Conservation (phyloP, 2,329 filamentous ascomycete genomes). For the Allantophomopsis cytisporea region DNA sequence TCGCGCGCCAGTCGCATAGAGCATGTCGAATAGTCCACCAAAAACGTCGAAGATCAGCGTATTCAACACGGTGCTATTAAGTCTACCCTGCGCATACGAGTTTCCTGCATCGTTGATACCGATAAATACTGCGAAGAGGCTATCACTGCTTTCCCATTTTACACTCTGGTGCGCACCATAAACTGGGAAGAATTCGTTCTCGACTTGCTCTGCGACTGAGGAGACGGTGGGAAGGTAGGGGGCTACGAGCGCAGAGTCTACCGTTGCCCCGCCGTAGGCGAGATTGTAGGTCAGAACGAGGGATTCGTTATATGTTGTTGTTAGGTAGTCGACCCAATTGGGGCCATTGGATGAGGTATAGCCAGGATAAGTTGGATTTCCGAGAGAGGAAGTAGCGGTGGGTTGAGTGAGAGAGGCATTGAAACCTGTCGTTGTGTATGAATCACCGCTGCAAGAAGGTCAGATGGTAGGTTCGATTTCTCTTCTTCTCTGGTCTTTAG, state of each 20-base stretch:
- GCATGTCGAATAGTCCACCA: slow-evolving; percentile 22
- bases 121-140: slow-evolving; percentile 35
- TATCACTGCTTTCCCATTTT: slow-evolving; percentile 21
- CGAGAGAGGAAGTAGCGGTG: slow-evolving; percentile 21
- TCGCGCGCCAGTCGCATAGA: slow-evolving; percentile 38
- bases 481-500: not conserved
- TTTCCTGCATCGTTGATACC: slow-evolving; percentile 43
- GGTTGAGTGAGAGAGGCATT: slow-evolving; percentile 19
- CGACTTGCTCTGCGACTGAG: slow-evolving; percentile 23
- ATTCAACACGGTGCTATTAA: slow-evolving; percentile 20
- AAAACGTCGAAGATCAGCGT: slow-evolving; percentile 28
- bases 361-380: slow-evolving; percentile 25
- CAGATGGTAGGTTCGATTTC: not conserved
- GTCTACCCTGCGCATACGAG: slow-evolving; percentile 22
- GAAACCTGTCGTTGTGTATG: slow-evolving; percentile 24
- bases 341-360: slow-evolving; percentile 30
- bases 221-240: slow-evolving; percentile 21
- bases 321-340: slow-evolving; percentile 40
- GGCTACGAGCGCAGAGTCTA: slow-evolving; percentile 21
- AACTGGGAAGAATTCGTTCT: slow-evolving; percentile 25
- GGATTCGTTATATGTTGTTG: slow-evolving; percentile 27
- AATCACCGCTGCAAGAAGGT: slow-evolving; percentile 20
- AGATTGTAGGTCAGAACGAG: slow-evolving; percentile 34
- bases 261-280: slow-evolving; percentile 29
- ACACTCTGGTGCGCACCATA: slow-evolving; percentile 18